phyloP scores from a whole-genome alignment of 176 grass and related monocot species.

The Oryza nivara region DNA sequence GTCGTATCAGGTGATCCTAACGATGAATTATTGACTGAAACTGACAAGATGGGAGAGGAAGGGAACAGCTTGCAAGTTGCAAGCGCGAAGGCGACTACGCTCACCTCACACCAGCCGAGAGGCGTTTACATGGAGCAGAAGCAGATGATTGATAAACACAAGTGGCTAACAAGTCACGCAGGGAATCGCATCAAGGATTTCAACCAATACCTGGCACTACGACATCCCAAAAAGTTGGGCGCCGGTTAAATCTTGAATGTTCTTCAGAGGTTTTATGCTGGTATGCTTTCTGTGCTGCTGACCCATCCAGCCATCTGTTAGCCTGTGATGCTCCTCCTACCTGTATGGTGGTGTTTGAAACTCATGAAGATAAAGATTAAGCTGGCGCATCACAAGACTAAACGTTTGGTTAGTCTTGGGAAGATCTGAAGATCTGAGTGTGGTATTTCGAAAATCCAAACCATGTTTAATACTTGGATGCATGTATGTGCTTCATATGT shows the following conservation, averaged over 20 bases:
- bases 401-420: background rate
- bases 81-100: conserved; percentile 30
- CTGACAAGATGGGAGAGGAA: conserved; percentile 55
- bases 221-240: conserved; percentile 91
- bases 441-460: background rate
- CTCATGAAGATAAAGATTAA: too few species aligned
- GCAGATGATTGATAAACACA: conserved; percentile 67
- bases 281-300: background rate
- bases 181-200: conserved; percentile 83
- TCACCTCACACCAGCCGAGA: conserved; percentile 75
- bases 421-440: too few species aligned
- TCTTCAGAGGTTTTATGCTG: background rate
- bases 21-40: conserved; percentile 45
- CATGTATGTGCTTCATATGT: too few species aligned
- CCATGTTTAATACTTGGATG: background rate
- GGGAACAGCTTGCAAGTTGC: conserved; percentile 27
- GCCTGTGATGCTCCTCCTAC: background rate
- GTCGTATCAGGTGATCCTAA: conserved; percentile 35
- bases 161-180: conserved; percentile 79
- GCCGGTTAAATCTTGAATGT: conserved; percentile 57
- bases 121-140: conserved; percentile 81
- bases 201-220: conserved; percentile 85
- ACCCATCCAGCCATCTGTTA: background rate
- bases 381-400: too few species aligned
- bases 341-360: too few species aligned